Evolutionary conservation across 805 yeast species (phyloP), one percentile per base, ranked within the genome.

Genomic region (Torulaspora maleeae): DNA sequence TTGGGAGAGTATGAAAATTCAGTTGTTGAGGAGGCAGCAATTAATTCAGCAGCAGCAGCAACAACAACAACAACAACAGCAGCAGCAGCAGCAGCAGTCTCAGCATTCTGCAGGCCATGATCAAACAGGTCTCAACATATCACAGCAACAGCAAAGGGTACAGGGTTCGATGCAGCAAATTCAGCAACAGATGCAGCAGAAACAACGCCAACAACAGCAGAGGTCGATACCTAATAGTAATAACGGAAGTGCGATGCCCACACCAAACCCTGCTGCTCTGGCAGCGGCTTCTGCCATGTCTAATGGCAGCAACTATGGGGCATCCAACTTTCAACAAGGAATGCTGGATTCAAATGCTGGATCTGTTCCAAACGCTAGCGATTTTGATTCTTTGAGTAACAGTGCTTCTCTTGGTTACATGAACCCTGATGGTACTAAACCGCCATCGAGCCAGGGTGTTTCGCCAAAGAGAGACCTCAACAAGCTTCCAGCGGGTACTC

Each of bases 1-100:
- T 59, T 80, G 84, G 67, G 79, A 79, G 42, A 84, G 78, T 63
- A 88, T 88, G 51, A 79, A 80, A 48, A 86, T 83, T 28, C 86
- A 79, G 52, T 59, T 79, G 42, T 50, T 60, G 28, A 61, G 69
- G 44, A 64, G 66, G 39, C 66, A 56, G 41, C 63, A 55, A 44
- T 69, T 69, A 46, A 74, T 72, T 38, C 73, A 65, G 49, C 65
- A 59, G 32, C 68, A 63, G 39, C 64, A 54, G 29, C 67, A 61
- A 36, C 67, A 57, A 37, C 64, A 58, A 41, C 63, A 45, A 28
- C 52, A 45, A 17, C 58, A 54, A 25, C 54, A 47, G 16, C 53
- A 51, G 19, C 50, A 47, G 32, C 52, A 44, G 38, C 54, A 45
- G 38, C 29, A 12, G 16, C 34, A 30, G 19, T 20, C 13, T 13